phyloP scores from a whole-genome alignment of 2,329 filamentous ascomycete genomes.

The Xylogone sp. region DNA sequence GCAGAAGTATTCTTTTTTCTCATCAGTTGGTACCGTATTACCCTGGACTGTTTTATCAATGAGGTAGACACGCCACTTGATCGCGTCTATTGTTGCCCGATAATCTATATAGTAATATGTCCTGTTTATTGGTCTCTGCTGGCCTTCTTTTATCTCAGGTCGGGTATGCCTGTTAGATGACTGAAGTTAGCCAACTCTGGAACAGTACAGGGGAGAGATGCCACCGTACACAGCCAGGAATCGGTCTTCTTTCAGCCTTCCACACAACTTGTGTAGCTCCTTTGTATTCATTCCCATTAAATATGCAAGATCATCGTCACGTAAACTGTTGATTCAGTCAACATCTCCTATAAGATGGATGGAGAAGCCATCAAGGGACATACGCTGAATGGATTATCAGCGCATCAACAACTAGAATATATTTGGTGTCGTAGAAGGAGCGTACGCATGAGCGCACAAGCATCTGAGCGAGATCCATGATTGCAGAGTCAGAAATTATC shows the following conservation, averaged over 20 bases:
- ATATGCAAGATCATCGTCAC: slow-evolving; percentile 83
- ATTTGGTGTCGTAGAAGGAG: slow-evolving; percentile 81
- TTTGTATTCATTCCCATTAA: slow-evolving; percentile 89
- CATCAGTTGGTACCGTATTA: slow-evolving; percentile 72
- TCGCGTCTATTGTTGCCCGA: slow-evolving; percentile 88
- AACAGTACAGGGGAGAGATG: background rate
- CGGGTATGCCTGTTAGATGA: slow-evolving; percentile 56
- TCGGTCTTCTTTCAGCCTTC: slow-evolving; percentile 79
- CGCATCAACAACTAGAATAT: slow-evolving; percentile 79
- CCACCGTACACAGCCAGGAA: slow-evolving; percentile 70
- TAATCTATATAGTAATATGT: slow-evolving; percentile 99
- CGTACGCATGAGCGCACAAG: slow-evolving; percentile 83
- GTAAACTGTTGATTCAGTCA: slow-evolving; percentile 49
- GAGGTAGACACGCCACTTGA: slow-evolving; percentile 89
- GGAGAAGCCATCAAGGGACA: slow-evolving; percentile 25
- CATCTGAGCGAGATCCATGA: slow-evolving; percentile 66
- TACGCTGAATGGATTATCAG: slow-evolving; percentile 70
- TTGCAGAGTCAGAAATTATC: slow-evolving; percentile 8
- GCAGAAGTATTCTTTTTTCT: slow-evolving; percentile 92
- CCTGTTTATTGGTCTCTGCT: slow-evolving; percentile 75
- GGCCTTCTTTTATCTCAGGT: slow-evolving; percentile 74
- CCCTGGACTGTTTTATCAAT: slow-evolving; percentile 87
- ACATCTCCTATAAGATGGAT: slow-evolving; percentile 12
- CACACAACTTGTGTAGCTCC: slow-evolving; percentile 85
- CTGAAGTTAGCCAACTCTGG: background rate